A percentile compares a stretch with the other conserved stretches of the same genome.
Evolutionary conservation across 208 protist species (phyloP).

Genomic region (Jaenimonas drosophilae): DNA sequence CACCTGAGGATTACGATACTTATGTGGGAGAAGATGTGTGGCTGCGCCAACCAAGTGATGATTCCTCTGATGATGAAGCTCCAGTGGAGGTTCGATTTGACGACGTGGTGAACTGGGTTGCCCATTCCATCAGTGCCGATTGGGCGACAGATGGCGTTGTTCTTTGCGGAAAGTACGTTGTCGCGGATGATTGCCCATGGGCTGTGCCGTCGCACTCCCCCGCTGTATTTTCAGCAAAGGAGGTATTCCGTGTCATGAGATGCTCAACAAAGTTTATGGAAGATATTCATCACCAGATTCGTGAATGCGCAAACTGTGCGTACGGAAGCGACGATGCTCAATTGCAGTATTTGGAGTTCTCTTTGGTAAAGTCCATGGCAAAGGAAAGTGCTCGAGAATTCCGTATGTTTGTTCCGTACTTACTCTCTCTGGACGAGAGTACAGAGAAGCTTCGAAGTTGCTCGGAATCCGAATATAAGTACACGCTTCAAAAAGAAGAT

Average conservation of each 20-base stretch:
- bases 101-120: constrained; percentile 51
- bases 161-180: constrained; percentile 54
- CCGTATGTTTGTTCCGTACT: constrained; percentile 58
- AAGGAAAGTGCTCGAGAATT: constrained; percentile 46
- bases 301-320: not conserved
- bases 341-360: constrained; percentile 25
- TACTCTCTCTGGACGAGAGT: not conserved
- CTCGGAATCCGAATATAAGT: not conserved
- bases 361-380: constrained; percentile 43
- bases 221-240: constrained; percentile 29
- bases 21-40: constrained; percentile 79
- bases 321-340: not conserved
- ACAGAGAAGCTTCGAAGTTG: not conserved
- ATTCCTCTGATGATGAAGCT: too few relatives aligned
- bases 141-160: constrained; percentile 52
- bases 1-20: constrained; percentile 61
- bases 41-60: too few relatives aligned
- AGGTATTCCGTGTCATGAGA: constrained; percentile 78
- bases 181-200: constrained; percentile 80
- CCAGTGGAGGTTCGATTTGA: constrained; percentile 22
- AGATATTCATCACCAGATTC: constrained; percentile 56
- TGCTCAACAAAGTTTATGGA: constrained; percentile 61
- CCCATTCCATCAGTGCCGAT: not conserved
- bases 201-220: constrained; percentile 52
- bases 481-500: not conserved